These are phyloP conservation scores for Tritrichomonas musculus DNA, from an alignment of 208 protist genomes.

Conservation along the genomic window DNA sequence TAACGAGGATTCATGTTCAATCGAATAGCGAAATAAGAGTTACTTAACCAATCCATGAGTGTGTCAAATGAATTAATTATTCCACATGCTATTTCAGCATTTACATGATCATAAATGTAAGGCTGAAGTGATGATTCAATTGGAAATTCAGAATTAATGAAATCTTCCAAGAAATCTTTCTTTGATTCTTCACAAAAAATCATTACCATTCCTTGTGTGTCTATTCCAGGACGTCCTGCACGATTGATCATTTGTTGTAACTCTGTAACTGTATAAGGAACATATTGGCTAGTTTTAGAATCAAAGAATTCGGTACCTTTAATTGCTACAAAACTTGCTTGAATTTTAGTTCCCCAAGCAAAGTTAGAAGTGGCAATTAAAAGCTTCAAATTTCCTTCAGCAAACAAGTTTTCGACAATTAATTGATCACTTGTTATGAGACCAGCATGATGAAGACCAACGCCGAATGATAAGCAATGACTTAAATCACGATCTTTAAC, in stretches of 20 bases:
- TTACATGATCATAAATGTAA: conserved; percentile 92
- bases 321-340: conserved; percentile 98
- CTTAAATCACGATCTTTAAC: conserved; percentile 48
- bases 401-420: conserved; percentile 55
- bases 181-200: conserved; percentile 91
- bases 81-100: conserved; percentile 87
- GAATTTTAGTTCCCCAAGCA: conserved; percentile 99
- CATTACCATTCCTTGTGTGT: conserved; percentile 62
- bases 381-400: conserved; percentile 37
- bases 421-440: conserved; percentile 59
- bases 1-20: background rate
- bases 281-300: conserved; percentile 82
- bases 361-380: conserved; percentile 97
- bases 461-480: conserved; percentile 90
- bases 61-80: conserved; percentile 42
- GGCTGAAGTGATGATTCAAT: conserved; percentile 88
- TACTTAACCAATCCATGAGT: background rate
- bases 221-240: conserved; percentile 81
- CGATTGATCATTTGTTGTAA: conserved; percentile 99
- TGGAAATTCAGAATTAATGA: conserved; percentile 79
- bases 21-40: background rate
- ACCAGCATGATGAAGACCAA: conserved; percentile 98
- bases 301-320: conserved; percentile 99
- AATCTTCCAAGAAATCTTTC: conserved; percentile 97
- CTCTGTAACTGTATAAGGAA: conserved; percentile 97